A percentile compares a stretch with the other conserved stretches of the same genome.
Conservation (phyloP, 805 yeast species). For the Candida boleticola region DNA sequence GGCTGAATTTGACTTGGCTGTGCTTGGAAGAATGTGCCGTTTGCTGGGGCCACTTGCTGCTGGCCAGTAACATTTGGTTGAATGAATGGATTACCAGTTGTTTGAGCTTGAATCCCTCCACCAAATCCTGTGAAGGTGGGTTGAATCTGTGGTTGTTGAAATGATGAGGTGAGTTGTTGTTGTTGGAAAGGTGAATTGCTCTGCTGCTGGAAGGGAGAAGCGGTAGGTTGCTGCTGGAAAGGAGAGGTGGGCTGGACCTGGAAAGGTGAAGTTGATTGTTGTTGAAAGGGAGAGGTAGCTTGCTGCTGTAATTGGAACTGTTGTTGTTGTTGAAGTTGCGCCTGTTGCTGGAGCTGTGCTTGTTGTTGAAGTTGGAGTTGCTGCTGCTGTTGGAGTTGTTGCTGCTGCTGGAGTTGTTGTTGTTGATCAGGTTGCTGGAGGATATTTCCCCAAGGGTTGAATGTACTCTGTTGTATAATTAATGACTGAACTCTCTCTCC, state of each 20-base stretch:
- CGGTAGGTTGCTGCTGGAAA: slow-evolving; percentile 11
- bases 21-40: background rate
- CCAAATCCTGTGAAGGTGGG: slow-evolving; percentile 5
- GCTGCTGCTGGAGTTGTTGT: slow-evolving; percentile 20
- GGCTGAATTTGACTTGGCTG: background rate
- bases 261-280: slow-evolving; percentile 5
- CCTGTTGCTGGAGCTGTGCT: slow-evolving; percentile 15
- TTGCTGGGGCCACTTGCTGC: background rate
- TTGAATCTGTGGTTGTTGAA: background rate
- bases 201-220: slow-evolving; percentile 5
- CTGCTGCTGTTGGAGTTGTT: slow-evolving; percentile 14
- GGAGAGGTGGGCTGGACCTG: slow-evolving; percentile 1
- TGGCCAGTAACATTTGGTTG: slow-evolving; percentile 6
- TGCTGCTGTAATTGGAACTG: slow-evolving; percentile 18
- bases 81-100: slow-evolving; percentile 5
- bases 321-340: slow-evolving; percentile 30
- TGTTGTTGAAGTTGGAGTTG: slow-evolving; percentile 11
- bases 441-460: slow-evolving; percentile 38
- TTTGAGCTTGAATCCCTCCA: slow-evolving; percentile 3
- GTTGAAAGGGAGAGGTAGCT: slow-evolving; percentile 5
- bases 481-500: slow-evolving; percentile 21
- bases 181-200: too few species aligned
- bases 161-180: background rate
- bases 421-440: slow-evolving; percentile 10
- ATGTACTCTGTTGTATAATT: slow-evolving; percentile 36